Evolutionary conservation across 2,329 filamentous ascomycete genomes (phyloP), one percentile per base, ranked within the genome.

Genomic region (Cercospora nicotianae): DNA sequence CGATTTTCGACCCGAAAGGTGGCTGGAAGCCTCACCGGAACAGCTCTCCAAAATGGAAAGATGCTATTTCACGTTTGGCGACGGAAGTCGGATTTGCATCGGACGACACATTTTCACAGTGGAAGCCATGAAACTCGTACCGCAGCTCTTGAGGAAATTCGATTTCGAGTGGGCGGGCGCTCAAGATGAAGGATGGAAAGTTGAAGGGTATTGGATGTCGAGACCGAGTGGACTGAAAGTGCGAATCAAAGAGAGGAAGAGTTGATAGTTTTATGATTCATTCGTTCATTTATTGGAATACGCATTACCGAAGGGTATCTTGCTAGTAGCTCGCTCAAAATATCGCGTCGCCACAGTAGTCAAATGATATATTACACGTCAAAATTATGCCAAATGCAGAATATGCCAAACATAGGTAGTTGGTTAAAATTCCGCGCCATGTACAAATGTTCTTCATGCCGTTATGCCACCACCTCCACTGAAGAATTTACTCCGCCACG

Each of bases 1-100:
- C 10, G 10, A 16, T 1, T 67, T 65, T 33, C 42, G 48, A 53
- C 67, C 67, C 53, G 67, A 69, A 23, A 58, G 67, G n/a, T 69
- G 67, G 67, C 42, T 67, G 5, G 63, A 65, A 92, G 74, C 57
- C 33, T 60, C 58, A 4, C 30, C 57, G 12, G 66, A 65, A 18
- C 45, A 67, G 57, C 88, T 89, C 45, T 83, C 81, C 20, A 62
- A 73, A 36, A 48, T 78, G 42, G 77, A 78, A 67, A 75, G 77
- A 69, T 64, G 58, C 23, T 77, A 77, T 65, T 58, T 79, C 12
- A 74, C 67, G 59, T 68, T 68, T n/a, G 78, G 79, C 7, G 74
- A 70, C 5, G 79, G 79, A 2, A 73, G 75, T 1, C 68, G 78
- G 8, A 76, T 72, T 0, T 80, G 79, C 60, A 76, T 77, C 6